Base-by-base conservation (phyloP, 306 rosid species). In the Lagenaria siceraria region DNA sequence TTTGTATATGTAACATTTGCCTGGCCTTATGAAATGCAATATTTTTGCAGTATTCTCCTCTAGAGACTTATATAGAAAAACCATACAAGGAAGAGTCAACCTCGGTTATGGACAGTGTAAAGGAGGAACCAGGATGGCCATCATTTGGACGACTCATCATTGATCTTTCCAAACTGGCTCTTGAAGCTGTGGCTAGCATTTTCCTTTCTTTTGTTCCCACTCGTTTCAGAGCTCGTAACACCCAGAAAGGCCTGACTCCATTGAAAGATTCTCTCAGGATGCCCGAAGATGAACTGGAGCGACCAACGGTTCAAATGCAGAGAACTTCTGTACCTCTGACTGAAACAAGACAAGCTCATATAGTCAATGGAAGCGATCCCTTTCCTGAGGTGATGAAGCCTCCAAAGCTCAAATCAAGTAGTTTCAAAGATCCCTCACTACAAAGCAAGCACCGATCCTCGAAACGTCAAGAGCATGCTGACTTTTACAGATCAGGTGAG, bases 111-210 rank as follows among this genome's bases (percentile, higher is more conserved):
- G 93, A 90, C 77, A 85, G 81, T 78, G 58, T 77, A 43, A 90
- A 92, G 85, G 99, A 89, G 78, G 97, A 90, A 48, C 97, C 96
- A 0, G 96, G 97, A 79, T 95, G 97, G 99, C 99, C 99, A 8
- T 92, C 97, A 81, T 85, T 95, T 31, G 92, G 97, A 61, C 99
- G 87, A 71, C 97, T 92, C 54, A 21, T 89, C 11, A 51, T 79
- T 42, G 98, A 95, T 80, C 96, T 95, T 80, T 89, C 90, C 59
- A 95, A 95, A 85, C 76, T 95, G 63, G 88, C 89, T 49, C 71
- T 92, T 62, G 97, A 92, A 74, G 87, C 88, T 12, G 40, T 92
- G 87, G 83, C 72, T n/a, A 72, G 88, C 42, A 58, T 79, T 27
- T 81, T 89, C 76, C 81, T 54, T 79, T 89, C 84, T 80, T 84